These are phyloP conservation scores for Kwoniella dendrophila DNA, from an alignment of 768 basidiomycete species.

Conservation along the genomic window DNA sequence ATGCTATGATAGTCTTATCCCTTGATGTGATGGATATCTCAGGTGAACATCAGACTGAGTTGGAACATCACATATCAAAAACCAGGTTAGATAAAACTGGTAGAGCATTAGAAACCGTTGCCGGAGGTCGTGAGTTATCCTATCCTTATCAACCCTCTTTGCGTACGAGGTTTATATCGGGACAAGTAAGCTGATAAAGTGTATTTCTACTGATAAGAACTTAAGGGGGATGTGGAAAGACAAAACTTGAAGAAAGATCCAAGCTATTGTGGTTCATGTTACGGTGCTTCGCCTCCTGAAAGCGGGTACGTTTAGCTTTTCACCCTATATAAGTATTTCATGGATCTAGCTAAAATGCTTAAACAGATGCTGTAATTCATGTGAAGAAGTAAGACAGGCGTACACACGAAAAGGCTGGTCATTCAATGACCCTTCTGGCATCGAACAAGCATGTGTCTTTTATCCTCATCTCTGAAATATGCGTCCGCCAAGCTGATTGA, in stretches of 20 bases:
- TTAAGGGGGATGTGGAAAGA: conserved; percentile 80
- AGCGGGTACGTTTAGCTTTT: conserved; percentile 34
- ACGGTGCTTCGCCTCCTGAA: conserved; percentile 66
- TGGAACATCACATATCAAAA: conserved; percentile 86
- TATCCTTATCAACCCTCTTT: not conserved
- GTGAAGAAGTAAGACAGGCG: conserved; percentile 87
- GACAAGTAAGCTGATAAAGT: conserved; percentile 10
- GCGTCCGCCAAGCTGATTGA: not conserved
- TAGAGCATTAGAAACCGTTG: conserved; percentile 58
- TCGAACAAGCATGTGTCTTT: conserved; percentile 75
- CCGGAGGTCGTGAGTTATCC: conserved; percentile 42
- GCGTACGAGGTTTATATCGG: not conserved
- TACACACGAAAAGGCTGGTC: conserved; percentile 95
- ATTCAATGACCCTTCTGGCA: conserved; percentile 81
- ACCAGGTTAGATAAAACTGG: conserved; percentile 71
- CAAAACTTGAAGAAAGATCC: conserved; percentile 46
- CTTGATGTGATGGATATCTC: conserved; percentile 98
- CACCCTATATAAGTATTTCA: not conserved
- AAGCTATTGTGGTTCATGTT: conserved; percentile 92
- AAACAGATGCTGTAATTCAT: conserved; percentile 88
- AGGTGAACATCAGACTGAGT: conserved; percentile 85
- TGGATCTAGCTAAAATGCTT: conserved; percentile 57
- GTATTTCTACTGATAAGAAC: conserved; percentile 58
- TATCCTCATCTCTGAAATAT: not conserved
- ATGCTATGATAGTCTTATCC: conserved; percentile 89